A percentile compares a stretch with the other conserved stretches of the same genome.
These are phyloP conservation scores for Clonostachys byssicola DNA, from an alignment of 2,329 filamentous ascomycete genomes.

Conservation along the genomic window DNA sequence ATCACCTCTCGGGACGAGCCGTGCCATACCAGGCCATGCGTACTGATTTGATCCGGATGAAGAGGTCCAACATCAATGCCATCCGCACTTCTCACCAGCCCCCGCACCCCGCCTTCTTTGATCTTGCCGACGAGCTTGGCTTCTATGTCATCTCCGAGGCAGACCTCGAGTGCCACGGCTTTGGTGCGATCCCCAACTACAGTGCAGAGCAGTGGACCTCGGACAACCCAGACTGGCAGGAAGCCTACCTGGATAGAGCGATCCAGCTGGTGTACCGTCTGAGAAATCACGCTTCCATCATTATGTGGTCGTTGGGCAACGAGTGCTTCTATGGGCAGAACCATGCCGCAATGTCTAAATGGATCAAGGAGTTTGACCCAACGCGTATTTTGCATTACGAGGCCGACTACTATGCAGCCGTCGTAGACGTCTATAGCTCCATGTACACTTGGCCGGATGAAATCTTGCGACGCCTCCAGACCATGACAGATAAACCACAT, in stretches of 20 bases:
- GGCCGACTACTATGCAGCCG: constrained; percentile 53
- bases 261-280: constrained; percentile 62
- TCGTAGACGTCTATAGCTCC: constrained; percentile 61
- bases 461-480: constrained; percentile 30
- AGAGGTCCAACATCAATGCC: constrained; percentile 67
- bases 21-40: constrained; percentile 59
- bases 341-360: constrained; percentile 64
- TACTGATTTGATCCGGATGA: constrained; percentile 63
- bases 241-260: constrained; percentile 65
- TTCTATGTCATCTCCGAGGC: constrained; percentile 55
- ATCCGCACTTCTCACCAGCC: constrained; percentile 67
- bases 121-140: constrained; percentile 60
- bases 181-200: constrained; percentile 37
- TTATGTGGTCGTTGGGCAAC: constrained; percentile 72
- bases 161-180: constrained; percentile 50
- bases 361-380: constrained; percentile 51
- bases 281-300: constrained; percentile 65
- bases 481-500: constrained; percentile 49
- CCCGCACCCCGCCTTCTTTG: constrained; percentile 53
- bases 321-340: constrained; percentile 70
- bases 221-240: constrained; percentile 56
- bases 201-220: constrained; percentile 43
- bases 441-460: constrained; percentile 59
- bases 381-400: constrained; percentile 63
- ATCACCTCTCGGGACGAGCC: constrained; percentile 57